phyloP scores from a whole-genome alignment of 176 grass and related monocot genomes.

The Musa acuminata region DNA sequence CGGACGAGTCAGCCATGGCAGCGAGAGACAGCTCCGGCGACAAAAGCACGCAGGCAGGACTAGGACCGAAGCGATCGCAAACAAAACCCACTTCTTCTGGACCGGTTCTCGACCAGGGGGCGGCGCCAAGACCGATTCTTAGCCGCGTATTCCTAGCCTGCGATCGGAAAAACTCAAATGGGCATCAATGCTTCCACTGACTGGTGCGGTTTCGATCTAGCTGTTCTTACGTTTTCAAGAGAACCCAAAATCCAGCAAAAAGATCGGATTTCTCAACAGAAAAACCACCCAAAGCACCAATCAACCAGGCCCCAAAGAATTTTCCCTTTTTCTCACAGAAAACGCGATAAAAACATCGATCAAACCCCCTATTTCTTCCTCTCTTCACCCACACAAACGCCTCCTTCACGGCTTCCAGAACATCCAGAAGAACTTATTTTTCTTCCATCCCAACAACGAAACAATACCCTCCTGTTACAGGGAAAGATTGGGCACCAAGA shows the following conservation, averaged over 20 bases:
- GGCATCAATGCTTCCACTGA: not conserved
- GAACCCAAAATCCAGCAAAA: not conserved
- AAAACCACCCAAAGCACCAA: not conserved
- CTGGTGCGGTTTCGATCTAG: not conserved
- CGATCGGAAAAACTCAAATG: not conserved
- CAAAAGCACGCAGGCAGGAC: not conserved
- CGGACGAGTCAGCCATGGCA: constrained; percentile 17
- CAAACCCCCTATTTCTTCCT: not conserved
- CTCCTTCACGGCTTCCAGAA: not conserved
- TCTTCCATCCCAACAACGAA: too few species aligned
- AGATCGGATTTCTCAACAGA: not conserved
- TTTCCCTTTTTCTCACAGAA: not conserved
- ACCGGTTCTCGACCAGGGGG: not conserved
- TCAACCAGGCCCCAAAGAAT: too few species aligned
- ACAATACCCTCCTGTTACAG: not conserved
- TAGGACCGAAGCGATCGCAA: not conserved
- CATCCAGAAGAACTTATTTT: not conserved
- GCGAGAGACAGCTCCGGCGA: not conserved
- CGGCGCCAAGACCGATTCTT: not conserved
- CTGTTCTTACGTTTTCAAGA: not conserved
- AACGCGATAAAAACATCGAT: not conserved
- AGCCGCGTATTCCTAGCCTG: not conserved
- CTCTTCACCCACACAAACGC: not conserved
- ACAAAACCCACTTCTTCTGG: not conserved
- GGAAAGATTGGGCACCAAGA: not conserved